These are phyloP conservation scores for Cytospora piceae DNA, from an alignment of 2,329 filamentous ascomycete species.

Conservation along the genomic window DNA sequence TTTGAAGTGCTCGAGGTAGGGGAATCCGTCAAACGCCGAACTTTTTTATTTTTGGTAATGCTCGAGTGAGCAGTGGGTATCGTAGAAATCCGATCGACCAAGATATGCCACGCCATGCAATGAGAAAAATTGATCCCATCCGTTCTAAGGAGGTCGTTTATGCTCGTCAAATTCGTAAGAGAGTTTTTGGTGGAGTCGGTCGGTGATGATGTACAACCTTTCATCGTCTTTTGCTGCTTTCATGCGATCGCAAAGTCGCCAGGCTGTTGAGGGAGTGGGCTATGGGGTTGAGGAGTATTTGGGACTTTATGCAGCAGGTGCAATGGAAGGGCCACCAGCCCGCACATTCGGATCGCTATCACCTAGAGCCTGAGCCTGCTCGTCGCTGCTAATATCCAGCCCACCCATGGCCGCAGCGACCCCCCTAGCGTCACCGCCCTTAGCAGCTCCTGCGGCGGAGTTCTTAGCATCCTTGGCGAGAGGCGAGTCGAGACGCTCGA, in stretches of 20 bases:
- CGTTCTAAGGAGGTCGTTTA: conserved; percentile 10
- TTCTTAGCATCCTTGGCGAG: conserved; percentile 37
- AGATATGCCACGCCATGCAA: conserved; percentile 25
- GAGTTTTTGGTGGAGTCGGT: neutral
- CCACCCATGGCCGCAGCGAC: conserved; percentile 24
- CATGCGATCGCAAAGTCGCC: neutral
- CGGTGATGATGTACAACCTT: conserved; percentile 17
- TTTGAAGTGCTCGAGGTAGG: neutral
- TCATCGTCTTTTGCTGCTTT: neutral
- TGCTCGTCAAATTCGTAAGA: conserved; percentile 19
- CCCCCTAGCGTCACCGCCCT: conserved; percentile 25
- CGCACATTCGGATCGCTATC: conserved; percentile 19
- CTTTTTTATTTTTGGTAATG: conserved; percentile 7
- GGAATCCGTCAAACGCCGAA: conserved; percentile 18
- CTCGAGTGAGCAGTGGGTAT: conserved; percentile 17
- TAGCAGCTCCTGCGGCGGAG: conserved; percentile 14
- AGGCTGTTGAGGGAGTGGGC: neutral
- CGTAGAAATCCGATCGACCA: conserved; percentile 16
- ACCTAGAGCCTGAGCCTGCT: conserved; percentile 21
- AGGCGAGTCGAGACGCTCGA: conserved; percentile 68
- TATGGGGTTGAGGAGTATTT: neutral
- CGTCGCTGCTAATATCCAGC: conserved; percentile 27
- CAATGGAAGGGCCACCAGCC: conserved; percentile 23
- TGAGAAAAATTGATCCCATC: conserved; percentile 25
- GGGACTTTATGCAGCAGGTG: conserved; percentile 22